Conservation (phyloP, 73 alveolate species). For the Symbiodinium natans region DNA sequence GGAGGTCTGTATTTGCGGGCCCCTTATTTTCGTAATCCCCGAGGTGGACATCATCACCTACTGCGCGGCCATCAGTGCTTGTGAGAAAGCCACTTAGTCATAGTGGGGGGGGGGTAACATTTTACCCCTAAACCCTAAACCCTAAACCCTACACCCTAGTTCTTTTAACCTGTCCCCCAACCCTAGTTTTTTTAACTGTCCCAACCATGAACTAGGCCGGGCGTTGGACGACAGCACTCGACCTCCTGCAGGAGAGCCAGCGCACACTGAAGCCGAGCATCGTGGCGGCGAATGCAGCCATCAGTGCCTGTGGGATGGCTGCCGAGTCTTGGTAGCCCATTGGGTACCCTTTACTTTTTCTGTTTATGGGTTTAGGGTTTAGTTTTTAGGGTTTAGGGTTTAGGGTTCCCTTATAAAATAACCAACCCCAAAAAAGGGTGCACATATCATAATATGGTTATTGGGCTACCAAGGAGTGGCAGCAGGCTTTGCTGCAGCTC, state of each 20-base stretch:
- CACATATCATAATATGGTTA: too few relatives aligned
- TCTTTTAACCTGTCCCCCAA: background rate
- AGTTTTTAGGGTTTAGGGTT: too few relatives aligned
- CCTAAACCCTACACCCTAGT: too few relatives aligned
- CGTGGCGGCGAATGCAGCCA: background rate
- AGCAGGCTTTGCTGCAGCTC: background rate
- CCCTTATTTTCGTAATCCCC: background rate
- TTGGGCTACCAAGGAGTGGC: too few relatives aligned
- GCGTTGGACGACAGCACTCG: background rate
- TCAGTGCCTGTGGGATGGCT: slow-evolving; percentile 10
- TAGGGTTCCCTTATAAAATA: too few relatives aligned
- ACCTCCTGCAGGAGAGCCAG: background rate
- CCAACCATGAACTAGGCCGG: background rate
- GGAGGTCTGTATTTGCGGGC: background rate
- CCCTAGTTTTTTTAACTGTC: background rate
- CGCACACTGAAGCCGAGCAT: background rate
- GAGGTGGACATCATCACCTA: background rate
- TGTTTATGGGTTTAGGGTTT: too few relatives aligned
- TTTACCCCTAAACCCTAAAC: too few relatives aligned
- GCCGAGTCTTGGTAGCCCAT: too few relatives aligned
- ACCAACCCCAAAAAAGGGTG: too few relatives aligned
- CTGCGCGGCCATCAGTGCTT: background rate
- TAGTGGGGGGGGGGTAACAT: too few relatives aligned
- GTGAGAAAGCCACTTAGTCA: too few relatives aligned
- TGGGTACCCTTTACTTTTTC: too few relatives aligned